phyloP scores from a whole-genome alignment of 306 rosid species.

The Dryas drummondii region DNA sequence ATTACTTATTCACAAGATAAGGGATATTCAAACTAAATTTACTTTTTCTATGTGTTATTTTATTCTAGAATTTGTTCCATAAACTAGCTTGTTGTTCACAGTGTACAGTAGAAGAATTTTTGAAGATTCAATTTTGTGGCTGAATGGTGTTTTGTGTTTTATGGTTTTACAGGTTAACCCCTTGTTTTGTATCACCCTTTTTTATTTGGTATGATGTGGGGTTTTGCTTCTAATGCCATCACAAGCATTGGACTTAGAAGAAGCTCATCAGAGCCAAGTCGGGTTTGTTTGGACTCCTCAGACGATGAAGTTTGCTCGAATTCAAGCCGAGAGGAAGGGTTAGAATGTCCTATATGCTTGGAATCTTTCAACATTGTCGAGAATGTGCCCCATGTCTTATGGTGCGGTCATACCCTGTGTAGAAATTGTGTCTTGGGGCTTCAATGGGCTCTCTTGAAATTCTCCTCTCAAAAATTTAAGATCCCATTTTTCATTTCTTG shows the following conservation, averaged over 20 bases:
- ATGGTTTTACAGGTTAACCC: conserved; percentile 17
- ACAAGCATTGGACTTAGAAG: conserved; percentile 63
- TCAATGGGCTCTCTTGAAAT: conserved; percentile 73
- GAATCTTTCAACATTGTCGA: conserved; percentile 95
- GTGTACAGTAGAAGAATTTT: conserved; percentile 1
- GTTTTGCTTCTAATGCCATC: conserved; percentile 66
- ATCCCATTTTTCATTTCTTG: conserved; percentile 72
- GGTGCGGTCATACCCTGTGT: conserved; percentile 96
- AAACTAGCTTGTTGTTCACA: conserved; percentile 23
- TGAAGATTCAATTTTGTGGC: conserved; percentile 11
- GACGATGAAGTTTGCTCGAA: conserved; percentile 85
- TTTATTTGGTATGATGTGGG: conserved; percentile 57
- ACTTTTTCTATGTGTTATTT: background rate
- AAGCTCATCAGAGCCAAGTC: conserved; percentile 42
- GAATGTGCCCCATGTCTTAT: conserved; percentile 87
- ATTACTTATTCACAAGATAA: background rate
- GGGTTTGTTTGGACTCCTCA: conserved; percentile 59
- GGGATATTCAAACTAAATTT: background rate
- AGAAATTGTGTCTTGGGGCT: conserved; percentile 88
- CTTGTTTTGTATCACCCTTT: conserved; percentile 6
- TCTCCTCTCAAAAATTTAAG: conserved; percentile 63
- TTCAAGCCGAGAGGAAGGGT: conserved; percentile 71
- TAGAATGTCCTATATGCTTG: conserved; percentile 92
- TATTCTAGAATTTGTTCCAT: conserved; percentile 1
- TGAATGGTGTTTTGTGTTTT: conserved; percentile 15